Conservation (phyloP, 805 yeast genomes). For the Candida pseudofarinosa region DNA sequence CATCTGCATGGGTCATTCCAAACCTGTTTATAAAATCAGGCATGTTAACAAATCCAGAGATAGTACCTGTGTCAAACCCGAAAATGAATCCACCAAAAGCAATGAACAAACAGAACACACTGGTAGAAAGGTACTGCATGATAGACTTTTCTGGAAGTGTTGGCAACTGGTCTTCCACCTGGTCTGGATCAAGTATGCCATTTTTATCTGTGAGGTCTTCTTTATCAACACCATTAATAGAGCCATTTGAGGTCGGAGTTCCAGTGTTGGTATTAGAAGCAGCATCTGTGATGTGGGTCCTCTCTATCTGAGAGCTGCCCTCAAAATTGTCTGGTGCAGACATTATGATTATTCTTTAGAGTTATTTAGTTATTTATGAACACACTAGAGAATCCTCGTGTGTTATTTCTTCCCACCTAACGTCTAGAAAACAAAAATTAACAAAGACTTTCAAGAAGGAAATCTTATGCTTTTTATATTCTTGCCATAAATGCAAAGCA, state of each 20-base stretch:
- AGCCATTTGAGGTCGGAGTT: constrained; percentile 19
- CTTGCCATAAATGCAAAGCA: neutral
- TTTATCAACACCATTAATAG: constrained; percentile 16
- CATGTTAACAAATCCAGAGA: constrained; percentile 68
- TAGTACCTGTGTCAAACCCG: constrained; percentile 78
- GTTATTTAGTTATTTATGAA: neutral
- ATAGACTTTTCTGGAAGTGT: constrained; percentile 19
- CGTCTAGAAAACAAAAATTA: too few species aligned
- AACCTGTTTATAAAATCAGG: constrained; percentile 48
- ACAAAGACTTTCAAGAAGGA: too few species aligned
- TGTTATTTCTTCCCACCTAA: too few species aligned
- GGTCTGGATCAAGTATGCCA: constrained; percentile 1
- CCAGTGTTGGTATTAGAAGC: constrained; percentile 15
- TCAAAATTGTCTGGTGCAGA: neutral
- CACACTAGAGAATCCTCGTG: too few species aligned
- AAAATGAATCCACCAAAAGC: constrained; percentile 76
- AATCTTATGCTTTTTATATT: neutral
- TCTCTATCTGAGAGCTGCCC: neutral
- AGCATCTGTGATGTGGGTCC: neutral
- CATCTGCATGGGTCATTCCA: constrained; percentile 40
- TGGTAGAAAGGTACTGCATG: constrained; percentile 28
- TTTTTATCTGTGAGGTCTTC: neutral
- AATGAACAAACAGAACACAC: constrained; percentile 46
- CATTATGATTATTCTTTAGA: neutral
- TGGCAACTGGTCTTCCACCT: constrained; percentile 5